Evolutionary conservation across 2,329 filamentous ascomycete genomes (phyloP).

Genomic region (Domatiomyces catenatus): DNA sequence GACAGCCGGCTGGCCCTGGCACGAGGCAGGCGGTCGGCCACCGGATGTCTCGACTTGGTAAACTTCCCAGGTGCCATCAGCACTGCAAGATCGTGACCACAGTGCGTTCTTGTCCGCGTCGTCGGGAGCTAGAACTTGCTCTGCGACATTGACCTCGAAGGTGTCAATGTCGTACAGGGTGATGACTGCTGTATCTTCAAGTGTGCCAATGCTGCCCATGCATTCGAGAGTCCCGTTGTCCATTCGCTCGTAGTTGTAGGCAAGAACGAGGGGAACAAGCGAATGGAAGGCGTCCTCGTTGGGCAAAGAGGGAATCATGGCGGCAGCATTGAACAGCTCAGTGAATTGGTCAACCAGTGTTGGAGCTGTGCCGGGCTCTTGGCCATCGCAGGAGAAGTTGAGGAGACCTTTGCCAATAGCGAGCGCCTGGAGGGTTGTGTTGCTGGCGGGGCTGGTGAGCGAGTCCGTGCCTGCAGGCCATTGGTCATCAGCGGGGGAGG

Average conservation of each 20-base stretch:
- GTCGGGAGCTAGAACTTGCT: conserved; percentile 9
- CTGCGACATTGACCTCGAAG: conserved; percentile 8
- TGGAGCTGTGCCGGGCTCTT: conserved; percentile 17
- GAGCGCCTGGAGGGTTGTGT: conserved; percentile 28
- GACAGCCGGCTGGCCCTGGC: conserved; percentile 17
- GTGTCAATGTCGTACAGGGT: conserved; percentile 17
- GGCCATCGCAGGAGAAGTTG: conserved; percentile 33
- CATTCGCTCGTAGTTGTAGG: conserved; percentile 13
- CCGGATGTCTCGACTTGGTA: conserved; percentile 27
- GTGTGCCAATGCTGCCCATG: conserved; percentile 13
- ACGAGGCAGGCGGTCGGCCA: conserved; percentile 23
- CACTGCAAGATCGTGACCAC: conserved; percentile 6
- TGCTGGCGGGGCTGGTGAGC: conserved; percentile 20
- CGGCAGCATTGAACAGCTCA: conserved; percentile 28
- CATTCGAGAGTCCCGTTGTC: conserved; percentile 13
- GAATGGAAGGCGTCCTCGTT: conserved; percentile 22
- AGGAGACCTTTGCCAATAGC: conserved; percentile 35
- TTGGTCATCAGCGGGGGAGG: not conserved
- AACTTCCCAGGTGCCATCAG: conserved; percentile 22
- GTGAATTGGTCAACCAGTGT: conserved; percentile 31
- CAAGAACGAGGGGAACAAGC: conserved; percentile 18
- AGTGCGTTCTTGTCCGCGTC: conserved; percentile 4
- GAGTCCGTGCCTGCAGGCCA: conserved; percentile 8
- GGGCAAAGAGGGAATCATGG: conserved; percentile 17
- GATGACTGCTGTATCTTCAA: conserved; percentile 9